A percentile compares a stretch with the other conserved stretches of the same genome.
Conservation (phyloP, 495 filamentous ascomycete species). For the Aspergillus mulundensis region DNA sequence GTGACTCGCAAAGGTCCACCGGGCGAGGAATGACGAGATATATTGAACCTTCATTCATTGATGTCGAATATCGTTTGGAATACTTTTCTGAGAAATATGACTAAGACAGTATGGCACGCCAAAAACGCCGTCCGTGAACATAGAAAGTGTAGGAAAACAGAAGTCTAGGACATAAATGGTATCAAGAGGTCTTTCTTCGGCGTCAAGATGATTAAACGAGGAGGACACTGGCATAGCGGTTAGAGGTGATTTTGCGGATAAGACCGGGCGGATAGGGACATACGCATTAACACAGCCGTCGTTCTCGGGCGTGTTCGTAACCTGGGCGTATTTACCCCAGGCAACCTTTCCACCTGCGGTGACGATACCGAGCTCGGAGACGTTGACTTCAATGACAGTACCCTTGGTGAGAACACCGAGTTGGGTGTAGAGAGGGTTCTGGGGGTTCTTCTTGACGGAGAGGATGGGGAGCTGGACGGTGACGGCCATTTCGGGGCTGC, state of each 20-base stretch:
- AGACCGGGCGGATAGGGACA: conserved; percentile 6
- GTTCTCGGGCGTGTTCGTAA: conserved; percentile 67
- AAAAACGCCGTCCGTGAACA: conserved; percentile 14
- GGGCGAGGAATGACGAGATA: no score
- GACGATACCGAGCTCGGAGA: conserved; percentile 86
- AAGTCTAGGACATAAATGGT: conserved; percentile 13
- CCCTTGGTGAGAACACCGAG: conserved; percentile 92
- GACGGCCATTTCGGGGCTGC: conserved; percentile 69
- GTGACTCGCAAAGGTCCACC: no score
- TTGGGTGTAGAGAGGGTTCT: conserved; percentile 91
- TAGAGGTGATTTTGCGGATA: not conserved
- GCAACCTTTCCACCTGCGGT: conserved; percentile 91
- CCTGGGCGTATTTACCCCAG: conserved; percentile 83
- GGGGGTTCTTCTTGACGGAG: conserved; percentile 96
- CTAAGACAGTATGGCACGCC: conserved; percentile 5
- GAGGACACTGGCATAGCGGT: conserved; percentile 8
- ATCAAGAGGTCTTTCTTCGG: conserved; percentile 5
- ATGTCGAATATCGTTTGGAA: not conserved
- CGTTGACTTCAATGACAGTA: conserved; percentile 94
- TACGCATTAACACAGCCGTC: conserved; percentile 75
- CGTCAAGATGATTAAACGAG: conserved; percentile 12
- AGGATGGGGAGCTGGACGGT: conserved; percentile 93
- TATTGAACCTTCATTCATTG: not conserved
- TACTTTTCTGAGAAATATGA: conserved; percentile 10
- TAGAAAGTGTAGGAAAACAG: not conserved